Evolutionary conservation across 2,329 filamentous ascomycete species (phyloP), one percentile per base, ranked within the genome.

Genomic region (Aspergillus tamarii): DNA sequence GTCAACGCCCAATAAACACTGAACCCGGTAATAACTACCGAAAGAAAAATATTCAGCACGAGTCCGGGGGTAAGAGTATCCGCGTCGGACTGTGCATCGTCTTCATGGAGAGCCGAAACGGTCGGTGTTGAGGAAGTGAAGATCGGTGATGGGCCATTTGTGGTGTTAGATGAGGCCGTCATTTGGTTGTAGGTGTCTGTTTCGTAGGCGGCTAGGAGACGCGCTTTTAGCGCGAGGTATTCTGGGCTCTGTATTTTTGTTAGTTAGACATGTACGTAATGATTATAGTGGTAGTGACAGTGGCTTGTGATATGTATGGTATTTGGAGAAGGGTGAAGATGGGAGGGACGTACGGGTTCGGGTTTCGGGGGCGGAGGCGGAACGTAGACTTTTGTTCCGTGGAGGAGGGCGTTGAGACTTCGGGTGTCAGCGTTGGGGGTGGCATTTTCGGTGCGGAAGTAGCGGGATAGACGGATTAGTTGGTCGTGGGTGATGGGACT

Each of bases 31-130:
- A 94, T 92, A 3, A 94, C 81, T 59, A 97, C 91, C 58, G 92
- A 96, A 59, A 97, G 84, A 45, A 97, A 81, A 57, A 98, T 93
- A 76, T 98, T 99, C 72, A 96, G 84, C 58, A 98, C 93, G 9
- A 98, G 83, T 48, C 78, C 80, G 0, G 81, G 79, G 2, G 77
- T 79, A 48, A 83, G 72, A 67, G 87, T 81, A 62, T 84, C 84
- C 9, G 69, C 55, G 59, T 76, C 66, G 21, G 43, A 23, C 6
- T 80, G 7, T 3, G 58, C 23, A 82, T 72, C 63, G 85, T 59
- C n/a, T 4, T 74, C 46, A 76, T 82, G 28, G 75, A 79, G 0
- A 83, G 83, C 10, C 78, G 80, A 67, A 87, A 85, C 41, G 82
- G 84, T 66, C 82, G 85, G 62, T 85, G 84, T 72, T 87, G 89